phyloP scores from a whole-genome alignment of 2,329 filamentous ascomycete genomes.

The Chrysosporium keratinophilum region DNA sequence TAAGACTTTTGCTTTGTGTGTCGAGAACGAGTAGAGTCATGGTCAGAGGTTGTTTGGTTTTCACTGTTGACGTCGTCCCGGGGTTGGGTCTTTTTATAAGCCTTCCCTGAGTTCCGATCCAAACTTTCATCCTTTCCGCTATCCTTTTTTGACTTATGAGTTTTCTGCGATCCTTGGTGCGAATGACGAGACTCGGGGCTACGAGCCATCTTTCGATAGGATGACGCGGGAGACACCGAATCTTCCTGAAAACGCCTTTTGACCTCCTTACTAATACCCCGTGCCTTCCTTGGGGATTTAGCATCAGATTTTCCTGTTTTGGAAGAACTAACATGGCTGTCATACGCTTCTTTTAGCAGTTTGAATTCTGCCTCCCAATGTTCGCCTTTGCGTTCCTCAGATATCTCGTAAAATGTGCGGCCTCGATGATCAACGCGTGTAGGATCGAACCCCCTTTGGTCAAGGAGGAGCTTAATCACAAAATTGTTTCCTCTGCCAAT shows the following conservation, averaged over 20 bases:
- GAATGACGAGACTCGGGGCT: constrained; percentile 24
- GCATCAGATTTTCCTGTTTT: constrained; percentile 27
- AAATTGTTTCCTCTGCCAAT: constrained; percentile 82
- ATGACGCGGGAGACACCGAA: constrained; percentile 32
- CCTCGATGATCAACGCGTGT: constrained; percentile 62
- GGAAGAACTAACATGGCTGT: constrained; percentile 24
- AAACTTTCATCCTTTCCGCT: constrained; percentile 22
- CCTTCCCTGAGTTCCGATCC: constrained; percentile 22
- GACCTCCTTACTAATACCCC: constrained; percentile 33
- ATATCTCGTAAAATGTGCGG: constrained; percentile 77
- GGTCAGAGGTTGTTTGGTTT: constrained; percentile 24
- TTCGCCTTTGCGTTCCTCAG: constrained; percentile 68
- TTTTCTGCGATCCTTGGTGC: constrained; percentile 21
- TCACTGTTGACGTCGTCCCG: constrained; percentile 20
- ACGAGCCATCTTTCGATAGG: constrained; percentile 24
- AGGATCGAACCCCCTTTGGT: constrained; percentile 71
- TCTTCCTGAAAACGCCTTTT: constrained; percentile 26
- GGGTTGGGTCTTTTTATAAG: constrained; percentile 18
- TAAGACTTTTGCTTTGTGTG: constrained; percentile 24
- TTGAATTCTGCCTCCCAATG: constrained; percentile 84
- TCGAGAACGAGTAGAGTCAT: constrained; percentile 22
- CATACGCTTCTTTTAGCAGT: constrained; percentile 57
- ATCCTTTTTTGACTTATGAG: constrained; percentile 12
- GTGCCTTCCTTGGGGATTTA: constrained; percentile 32
- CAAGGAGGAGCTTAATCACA: constrained; percentile 69